Evolutionary conservation across 306 rosid genomes (phyloP).

Genomic region (Cyamopsis tetragonoloba): DNA sequence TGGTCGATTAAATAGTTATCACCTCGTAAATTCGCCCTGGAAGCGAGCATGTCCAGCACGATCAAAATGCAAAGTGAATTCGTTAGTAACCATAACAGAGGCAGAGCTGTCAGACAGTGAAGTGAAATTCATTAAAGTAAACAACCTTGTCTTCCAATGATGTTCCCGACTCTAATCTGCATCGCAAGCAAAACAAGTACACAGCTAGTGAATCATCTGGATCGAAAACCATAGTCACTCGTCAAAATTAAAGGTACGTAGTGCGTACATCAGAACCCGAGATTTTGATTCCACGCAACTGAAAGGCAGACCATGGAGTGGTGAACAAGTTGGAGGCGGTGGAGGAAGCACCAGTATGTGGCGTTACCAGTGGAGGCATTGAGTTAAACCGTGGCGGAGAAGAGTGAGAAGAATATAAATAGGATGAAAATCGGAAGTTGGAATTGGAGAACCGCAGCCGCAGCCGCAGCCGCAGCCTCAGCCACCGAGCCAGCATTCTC

Average conservation of each 20-base stretch:
- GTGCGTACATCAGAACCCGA: constrained; percentile 66
- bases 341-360: constrained; percentile 24
- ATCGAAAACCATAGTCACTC: not conserved
- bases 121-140: not conserved
- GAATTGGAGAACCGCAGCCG: not conserved
- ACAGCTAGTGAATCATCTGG: not conserved
- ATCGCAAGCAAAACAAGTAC: not conserved
- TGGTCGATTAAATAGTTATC: not conserved
- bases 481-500: constrained; percentile 23
- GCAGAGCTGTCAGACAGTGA: not conserved
- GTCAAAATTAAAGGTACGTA: not conserved
- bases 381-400: not conserved
- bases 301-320: constrained; percentile 62
- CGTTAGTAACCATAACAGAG: constrained; percentile 9
- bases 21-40: constrained; percentile 89
- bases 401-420: not conserved
- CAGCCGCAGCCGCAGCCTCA: constrained; percentile 4
- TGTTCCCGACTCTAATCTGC: constrained; percentile 80
- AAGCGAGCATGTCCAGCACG: constrained; percentile 22
- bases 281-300: constrained; percentile 56
- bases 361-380: constrained; percentile 27
- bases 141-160: constrained; percentile 74
- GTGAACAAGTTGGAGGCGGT: constrained; percentile 21
- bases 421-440: not conserved
- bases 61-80: constrained; percentile 7